Evolutionary conservation across 352 stramenopile genomes (phyloP).

Genomic region (Aphanomyces stellatus): DNA sequence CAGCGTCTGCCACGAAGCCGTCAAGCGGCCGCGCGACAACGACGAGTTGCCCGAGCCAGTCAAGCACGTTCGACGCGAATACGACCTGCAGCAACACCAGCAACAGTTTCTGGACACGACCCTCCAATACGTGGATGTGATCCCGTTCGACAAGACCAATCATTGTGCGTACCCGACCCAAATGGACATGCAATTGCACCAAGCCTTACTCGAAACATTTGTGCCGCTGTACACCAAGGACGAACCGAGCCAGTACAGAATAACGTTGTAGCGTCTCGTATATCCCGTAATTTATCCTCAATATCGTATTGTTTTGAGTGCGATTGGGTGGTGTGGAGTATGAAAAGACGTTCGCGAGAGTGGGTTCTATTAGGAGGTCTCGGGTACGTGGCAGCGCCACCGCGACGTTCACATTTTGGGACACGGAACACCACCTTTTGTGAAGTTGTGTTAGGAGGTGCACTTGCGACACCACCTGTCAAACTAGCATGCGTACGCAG

Average conservation of each 20-base stretch:
- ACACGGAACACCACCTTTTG: too few relatives aligned
- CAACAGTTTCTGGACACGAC: neutral
- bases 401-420: too few relatives aligned
- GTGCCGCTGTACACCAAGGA: neutral
- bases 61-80: neutral
- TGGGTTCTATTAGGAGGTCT: too few relatives aligned
- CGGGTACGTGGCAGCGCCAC: too few relatives aligned
- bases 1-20: neutral
- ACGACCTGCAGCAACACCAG: neutral
- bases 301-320: too few relatives aligned
- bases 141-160: neutral
- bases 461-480: too few relatives aligned
- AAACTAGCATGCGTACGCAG: too few relatives aligned
- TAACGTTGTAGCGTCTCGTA: neutral
- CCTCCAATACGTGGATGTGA: conserved; percentile 7
- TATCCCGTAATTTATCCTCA: too few relatives aligned
- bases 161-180: neutral
- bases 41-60: neutral
- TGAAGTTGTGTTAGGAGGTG: too few relatives aligned
- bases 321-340: too few relatives aligned
- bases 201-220: neutral
- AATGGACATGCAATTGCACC: neutral
- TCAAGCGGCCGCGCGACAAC: neutral
- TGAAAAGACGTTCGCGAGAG: too few relatives aligned
- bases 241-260: neutral